A percentile compares a stretch with the other conserved stretches of the same genome.
Evolutionary conservation across 257 asterid species (phyloP).

Genomic region (Penstemon eatonii): DNA sequence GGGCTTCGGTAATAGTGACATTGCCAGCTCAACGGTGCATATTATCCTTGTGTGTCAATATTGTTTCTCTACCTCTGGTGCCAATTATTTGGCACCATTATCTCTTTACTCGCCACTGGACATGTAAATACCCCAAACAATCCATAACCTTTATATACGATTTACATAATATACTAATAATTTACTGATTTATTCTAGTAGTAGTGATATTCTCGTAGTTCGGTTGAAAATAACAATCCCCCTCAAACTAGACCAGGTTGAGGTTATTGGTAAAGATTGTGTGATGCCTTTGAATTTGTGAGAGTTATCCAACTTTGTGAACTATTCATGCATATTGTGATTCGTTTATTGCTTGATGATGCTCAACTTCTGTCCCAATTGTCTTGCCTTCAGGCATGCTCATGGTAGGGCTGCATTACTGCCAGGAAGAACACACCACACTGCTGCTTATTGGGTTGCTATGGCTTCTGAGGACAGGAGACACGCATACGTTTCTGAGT

Average conservation of each 20-base stretch:
- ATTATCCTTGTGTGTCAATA: no score
- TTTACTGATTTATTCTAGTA: background rate
- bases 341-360: background rate
- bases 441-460: background rate
- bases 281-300: background rate
- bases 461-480: constrained; percentile 11
- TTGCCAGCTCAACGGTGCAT: no score
- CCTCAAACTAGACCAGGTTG: background rate
- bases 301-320: background rate
- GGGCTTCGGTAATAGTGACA: no score
- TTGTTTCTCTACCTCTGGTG: background rate
- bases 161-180: no score
- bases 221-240: background rate
- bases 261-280: background rate
- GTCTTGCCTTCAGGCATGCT: background rate
- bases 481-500: no score
- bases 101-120: no score
- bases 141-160: no score
- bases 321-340: background rate
- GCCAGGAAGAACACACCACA: background rate
- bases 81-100: background rate
- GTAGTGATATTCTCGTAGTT: background rate
- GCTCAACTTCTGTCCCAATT: background rate
- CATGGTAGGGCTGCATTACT: background rate
- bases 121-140: no score